Conservation (phyloP, 1,284 basidiomycete species). For the Spongiforma sp. region DNA sequence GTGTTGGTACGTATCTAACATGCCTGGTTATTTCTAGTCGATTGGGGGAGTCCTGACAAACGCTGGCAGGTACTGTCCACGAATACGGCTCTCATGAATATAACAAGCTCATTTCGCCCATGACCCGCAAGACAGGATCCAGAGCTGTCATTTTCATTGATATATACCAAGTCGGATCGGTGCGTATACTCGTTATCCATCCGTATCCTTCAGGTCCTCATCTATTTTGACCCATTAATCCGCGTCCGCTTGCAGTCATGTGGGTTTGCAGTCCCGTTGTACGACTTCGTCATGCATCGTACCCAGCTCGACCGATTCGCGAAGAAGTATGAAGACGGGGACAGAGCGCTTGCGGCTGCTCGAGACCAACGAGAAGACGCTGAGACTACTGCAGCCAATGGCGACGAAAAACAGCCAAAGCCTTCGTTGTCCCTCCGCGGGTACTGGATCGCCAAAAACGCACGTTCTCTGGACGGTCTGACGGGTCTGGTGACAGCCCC, state of each 20-base stretch:
- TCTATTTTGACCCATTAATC: too few species aligned
- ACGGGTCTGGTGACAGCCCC: slow-evolving; percentile 41
- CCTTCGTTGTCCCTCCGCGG: slow-evolving; percentile 43
- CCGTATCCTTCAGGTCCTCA: too few species aligned
- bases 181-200: too few species aligned
- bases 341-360: slow-evolving; percentile 17
- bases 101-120: slow-evolving; percentile 45
- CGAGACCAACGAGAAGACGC: background rate
- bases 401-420: background rate
- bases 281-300: slow-evolving; percentile 51
- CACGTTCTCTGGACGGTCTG: slow-evolving; percentile 56
- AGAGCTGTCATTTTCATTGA: slow-evolving; percentile 56
- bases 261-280: slow-evolving; percentile 57
- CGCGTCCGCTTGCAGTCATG: slow-evolving; percentile 53
- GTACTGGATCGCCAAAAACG: slow-evolving; percentile 54
- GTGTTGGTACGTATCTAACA: slow-evolving; percentile 52
- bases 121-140: slow-evolving; percentile 52
- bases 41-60: too few species aligned
- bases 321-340: slow-evolving; percentile 35
- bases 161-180: slow-evolving; percentile 55
- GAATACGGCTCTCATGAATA: slow-evolving; percentile 61
- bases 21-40: too few species aligned
- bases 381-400: background rate
- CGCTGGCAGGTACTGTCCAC: slow-evolving; percentile 54
- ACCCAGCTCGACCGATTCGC: slow-evolving; percentile 40